Percentiles rank a stretch among this genome's conserved stretches.
Evolutionary conservation across 169 alveolate species (phyloP).

Genomic region (Theileria orientalis): DNA sequence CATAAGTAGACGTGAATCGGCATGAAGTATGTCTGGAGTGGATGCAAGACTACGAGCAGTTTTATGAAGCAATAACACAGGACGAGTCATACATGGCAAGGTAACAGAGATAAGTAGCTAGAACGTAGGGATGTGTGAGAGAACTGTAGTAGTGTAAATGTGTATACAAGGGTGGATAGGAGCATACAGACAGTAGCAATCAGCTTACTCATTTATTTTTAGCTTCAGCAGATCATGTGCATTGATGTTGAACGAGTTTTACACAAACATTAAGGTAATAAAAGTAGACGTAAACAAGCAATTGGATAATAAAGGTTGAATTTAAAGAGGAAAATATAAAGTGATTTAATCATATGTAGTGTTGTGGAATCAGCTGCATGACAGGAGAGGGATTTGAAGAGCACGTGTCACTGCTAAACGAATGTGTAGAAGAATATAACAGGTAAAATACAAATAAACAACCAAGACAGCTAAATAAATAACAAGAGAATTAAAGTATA

Average conservation of each 20-base stretch:
- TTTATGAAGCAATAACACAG: constrained; percentile 81
- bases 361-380: constrained; percentile 83
- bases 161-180: too few species aligned
- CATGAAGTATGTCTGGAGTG: constrained; percentile 84
- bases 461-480: constrained; percentile 54
- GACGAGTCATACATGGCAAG: constrained; percentile 87
- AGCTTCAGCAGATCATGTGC: constrained; percentile 88
- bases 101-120: constrained; percentile 4
- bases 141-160: too few species aligned
- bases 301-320: not conserved
- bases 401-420: constrained; percentile 67
- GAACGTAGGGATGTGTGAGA: not conserved
- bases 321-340: not conserved
- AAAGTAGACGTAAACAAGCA: not conserved
- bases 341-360: constrained; percentile 34
- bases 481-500: constrained; percentile 33
- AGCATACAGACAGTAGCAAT: too few species aligned
- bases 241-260: constrained; percentile 89
- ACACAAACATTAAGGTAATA: constrained; percentile 69
- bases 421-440: constrained; percentile 72
- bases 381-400: constrained; percentile 86
- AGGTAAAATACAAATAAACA: constrained; percentile 41
- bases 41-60: constrained; percentile 88
- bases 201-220: constrained; percentile 4
- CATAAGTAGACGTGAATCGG: constrained; percentile 56